Evolutionary conservation across 2,329 filamentous ascomycete genomes (phyloP).

Genomic region (Teratosphaeria nubilosa): DNA sequence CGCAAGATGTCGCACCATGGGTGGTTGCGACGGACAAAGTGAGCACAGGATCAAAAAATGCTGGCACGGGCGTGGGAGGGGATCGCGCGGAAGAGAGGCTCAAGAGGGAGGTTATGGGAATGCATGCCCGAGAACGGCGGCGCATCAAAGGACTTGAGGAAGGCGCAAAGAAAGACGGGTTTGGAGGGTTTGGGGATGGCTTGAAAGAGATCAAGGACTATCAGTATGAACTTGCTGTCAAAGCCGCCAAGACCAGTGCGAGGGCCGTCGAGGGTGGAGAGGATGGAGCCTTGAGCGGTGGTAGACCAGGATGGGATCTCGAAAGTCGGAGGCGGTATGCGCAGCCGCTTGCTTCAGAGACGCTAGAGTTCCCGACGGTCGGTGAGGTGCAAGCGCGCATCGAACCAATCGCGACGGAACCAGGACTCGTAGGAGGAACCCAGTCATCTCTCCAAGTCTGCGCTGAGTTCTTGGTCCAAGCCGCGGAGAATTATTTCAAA

Average conservation of each 20-base stretch:
- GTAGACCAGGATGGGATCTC: conserved; percentile 47
- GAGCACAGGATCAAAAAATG: conserved; percentile 53
- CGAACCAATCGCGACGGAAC: conserved; percentile 56
- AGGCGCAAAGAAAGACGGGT: not conserved
- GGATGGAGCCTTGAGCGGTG: conserved; percentile 12
- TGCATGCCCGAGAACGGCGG: conserved; percentile 50
- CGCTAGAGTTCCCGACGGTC: conserved; percentile 52
- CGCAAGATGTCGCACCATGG: conserved; percentile 51
- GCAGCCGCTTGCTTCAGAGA: conserved; percentile 50
- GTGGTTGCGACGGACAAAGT: conserved; percentile 64
- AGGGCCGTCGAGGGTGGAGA: not conserved
- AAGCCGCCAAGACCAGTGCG: conserved; percentile 7
- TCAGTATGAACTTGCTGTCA: conserved; percentile 18
- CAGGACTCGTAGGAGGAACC: conserved; percentile 42
- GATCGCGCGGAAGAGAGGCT: conserved; percentile 54
- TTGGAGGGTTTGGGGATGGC: conserved; percentile 12
- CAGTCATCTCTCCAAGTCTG: conserved; percentile 33
- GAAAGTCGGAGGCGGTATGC: conserved; percentile 57
- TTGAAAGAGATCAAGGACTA: conserved; percentile 19
- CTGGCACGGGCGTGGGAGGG: conserved; percentile 38
- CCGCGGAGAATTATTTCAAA: conserved; percentile 54
- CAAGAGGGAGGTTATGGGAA: conserved; percentile 54
- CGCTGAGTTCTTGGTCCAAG: conserved; percentile 51
- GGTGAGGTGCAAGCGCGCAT: conserved; percentile 49
- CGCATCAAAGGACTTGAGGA: conserved; percentile 31